phyloP scores from a whole-genome alignment of 805 yeast genomes.

The Babjeviella inositovora region DNA sequence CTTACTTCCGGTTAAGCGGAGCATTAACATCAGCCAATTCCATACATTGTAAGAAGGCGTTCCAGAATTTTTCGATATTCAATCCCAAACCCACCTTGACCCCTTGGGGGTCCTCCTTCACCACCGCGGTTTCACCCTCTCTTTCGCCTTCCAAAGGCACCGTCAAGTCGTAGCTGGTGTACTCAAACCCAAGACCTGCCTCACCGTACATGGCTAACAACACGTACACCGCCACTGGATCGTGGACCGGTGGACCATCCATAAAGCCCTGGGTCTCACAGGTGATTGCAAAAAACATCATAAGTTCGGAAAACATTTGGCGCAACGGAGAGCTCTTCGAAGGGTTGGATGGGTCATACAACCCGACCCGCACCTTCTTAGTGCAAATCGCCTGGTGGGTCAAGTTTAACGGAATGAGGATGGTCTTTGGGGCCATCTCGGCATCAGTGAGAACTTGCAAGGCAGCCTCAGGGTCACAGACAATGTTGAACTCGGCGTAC shows the following conservation, averaged over 20 bases:
- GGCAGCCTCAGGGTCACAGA: slow-evolving; percentile 69
- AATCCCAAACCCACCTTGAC: slow-evolving; percentile 22
- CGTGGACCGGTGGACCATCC: slow-evolving; percentile 67
- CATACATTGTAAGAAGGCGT: neutral
- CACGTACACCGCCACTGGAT: slow-evolving; percentile 56
- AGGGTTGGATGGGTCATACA: slow-evolving; percentile 15
- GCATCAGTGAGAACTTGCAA: slow-evolving; percentile 31
- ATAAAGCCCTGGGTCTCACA: slow-evolving; percentile 23
- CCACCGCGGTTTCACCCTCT: slow-evolving; percentile 4
- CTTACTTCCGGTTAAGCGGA: too few species aligned
- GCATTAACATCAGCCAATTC: too few species aligned
- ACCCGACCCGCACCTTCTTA: slow-evolving; percentile 14
- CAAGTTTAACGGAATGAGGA: slow-evolving; percentile 51
- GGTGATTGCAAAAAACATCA: slow-evolving; percentile 29
- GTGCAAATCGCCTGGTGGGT: slow-evolving; percentile 53
- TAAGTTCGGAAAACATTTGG: slow-evolving; percentile 33
- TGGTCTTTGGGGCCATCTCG: slow-evolving; percentile 24
- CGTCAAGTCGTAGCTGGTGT: slow-evolving; percentile 5
- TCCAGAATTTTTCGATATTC: slow-evolving; percentile 1
- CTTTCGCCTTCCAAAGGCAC: too few species aligned
- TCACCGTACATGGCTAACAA: slow-evolving; percentile 26
- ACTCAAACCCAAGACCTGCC: slow-evolving; percentile 6
- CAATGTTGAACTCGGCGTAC: slow-evolving; percentile 61
- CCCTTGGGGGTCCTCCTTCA: slow-evolving; percentile 32
- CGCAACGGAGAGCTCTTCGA: slow-evolving; percentile 25